Evolutionary conservation across 208 protist species (phyloP), one percentile per base, ranked within the genome.

Genomic region (Leptomonas seymouri): DNA sequence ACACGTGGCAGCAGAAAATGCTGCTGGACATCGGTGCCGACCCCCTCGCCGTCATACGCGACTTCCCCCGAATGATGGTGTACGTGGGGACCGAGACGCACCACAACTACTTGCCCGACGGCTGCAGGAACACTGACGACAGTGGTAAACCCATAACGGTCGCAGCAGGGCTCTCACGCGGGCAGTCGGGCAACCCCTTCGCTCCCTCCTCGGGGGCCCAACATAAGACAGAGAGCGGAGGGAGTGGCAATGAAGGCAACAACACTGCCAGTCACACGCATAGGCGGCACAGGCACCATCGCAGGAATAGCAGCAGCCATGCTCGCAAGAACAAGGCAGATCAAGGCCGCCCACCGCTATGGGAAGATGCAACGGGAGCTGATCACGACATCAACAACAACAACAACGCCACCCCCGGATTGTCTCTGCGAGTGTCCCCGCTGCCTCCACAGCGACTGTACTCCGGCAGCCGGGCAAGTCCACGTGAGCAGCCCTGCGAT

Each of bases 41-140:
- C 67, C 82, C 86, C 5, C 50, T 77, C 11, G 76, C 75, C 49
- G 90, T 95, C 51, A 76, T 86, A 2, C 84, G 90, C n/a, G 90
- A 95, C 75, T 91, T 95, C 23, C 90, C 90, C 5, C 79, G 90
- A 39, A 91, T 87, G 74, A 59, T 64, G 14, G 78, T 93, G 4
- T 84, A 77, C 61, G 84, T 93, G 7, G 41, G 71, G 39, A 76
- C 76, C 16, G 58, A 71, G 28, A 54, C 34, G 41, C 44, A 54
- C 34, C 28, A 48, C 34, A 57, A 64, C 45, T 46, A 58, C 48
- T n/a, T 45, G 2, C 59, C 34, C 0, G 49, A 42, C 9, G 39
- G 34, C 53, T 49, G 51, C 46, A 42, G 57, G 9, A 39, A 51
- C 34, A 23, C 27, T 23, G 0, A 73, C 16, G 18, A 12, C 23